Evolutionary conservation across 495 filamentous ascomycete species (phyloP).

Genomic region (Aspergillus hancockii): DNA sequence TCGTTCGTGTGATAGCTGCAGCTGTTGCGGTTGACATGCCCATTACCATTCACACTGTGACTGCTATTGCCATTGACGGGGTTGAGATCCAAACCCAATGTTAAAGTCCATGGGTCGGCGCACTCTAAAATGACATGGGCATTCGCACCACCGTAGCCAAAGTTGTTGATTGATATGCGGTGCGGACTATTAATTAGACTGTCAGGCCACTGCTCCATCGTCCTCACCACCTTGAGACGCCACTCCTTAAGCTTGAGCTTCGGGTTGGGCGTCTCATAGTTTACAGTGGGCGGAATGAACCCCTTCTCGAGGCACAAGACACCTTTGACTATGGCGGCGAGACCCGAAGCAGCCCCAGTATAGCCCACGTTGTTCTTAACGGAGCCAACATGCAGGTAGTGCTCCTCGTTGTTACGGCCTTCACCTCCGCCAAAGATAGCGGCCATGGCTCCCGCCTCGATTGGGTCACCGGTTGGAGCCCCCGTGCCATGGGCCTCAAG

Average conservation of each 20-base stretch:
- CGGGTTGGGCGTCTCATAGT: slow-evolving; percentile 23
- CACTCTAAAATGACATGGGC: slow-evolving; percentile 19
- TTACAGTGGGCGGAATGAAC: slow-evolving; percentile 25
- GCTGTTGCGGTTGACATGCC: too few relatives aligned
- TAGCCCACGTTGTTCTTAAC: slow-evolving; percentile 17
- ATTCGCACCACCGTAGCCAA: slow-evolving; percentile 20
- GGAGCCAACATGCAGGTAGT: slow-evolving; percentile 12
- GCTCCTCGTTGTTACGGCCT: too few relatives aligned
- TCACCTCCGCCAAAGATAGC: too few relatives aligned
- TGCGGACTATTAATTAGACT: slow-evolving; percentile 12
- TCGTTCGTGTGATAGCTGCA: too few relatives aligned
- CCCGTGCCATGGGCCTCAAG: slow-evolving; percentile 53
- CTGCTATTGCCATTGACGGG: too few relatives aligned
- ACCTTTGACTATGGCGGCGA: slow-evolving; percentile 32
- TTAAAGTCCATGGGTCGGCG: too few relatives aligned
- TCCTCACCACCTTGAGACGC: slow-evolving; percentile 19
- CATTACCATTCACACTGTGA: too few relatives aligned
- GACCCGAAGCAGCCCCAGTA: slow-evolving; percentile 12
- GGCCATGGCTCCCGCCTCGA: slow-evolving; percentile 61
- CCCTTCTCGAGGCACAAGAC: slow-evolving; percentile 27
- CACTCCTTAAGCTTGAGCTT: slow-evolving; percentile 27
- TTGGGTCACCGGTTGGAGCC: slow-evolving; percentile 60
- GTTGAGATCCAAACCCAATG: too few relatives aligned
- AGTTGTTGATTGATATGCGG: slow-evolving; percentile 5
- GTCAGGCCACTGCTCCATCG: too few relatives aligned